phyloP scores from a whole-genome alignment of 1,284 basidiomycete genomes.

The Uromyces viciae-fabae region DNA sequence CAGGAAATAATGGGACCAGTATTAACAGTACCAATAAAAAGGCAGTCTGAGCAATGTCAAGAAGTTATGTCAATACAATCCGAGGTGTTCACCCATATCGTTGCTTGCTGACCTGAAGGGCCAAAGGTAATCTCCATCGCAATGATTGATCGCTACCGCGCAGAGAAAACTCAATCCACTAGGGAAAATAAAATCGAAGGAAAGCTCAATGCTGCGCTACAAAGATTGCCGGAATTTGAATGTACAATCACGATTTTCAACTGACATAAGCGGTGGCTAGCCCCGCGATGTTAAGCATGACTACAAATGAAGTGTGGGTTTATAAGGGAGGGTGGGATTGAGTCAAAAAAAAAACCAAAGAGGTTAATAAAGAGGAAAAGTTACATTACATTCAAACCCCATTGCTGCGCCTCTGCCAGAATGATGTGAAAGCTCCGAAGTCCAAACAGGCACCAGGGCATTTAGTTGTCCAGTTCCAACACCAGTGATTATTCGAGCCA shows the following conservation, averaged over 20 bases:
- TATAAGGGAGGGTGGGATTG: background rate
- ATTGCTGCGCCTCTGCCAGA: conserved; percentile 50
- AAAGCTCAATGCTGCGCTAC: background rate
- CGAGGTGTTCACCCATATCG: background rate
- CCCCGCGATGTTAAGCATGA: conserved; percentile 48
- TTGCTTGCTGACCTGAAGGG: conserved; percentile 48
- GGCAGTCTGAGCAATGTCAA: conserved; percentile 45
- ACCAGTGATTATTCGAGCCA: conserved; percentile 50
- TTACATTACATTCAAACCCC: conserved; percentile 48
- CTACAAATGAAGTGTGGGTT: background rate
- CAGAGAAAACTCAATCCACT: conserved; percentile 44
- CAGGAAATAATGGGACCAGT: conserved; percentile 49
- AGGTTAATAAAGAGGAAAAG: background rate
- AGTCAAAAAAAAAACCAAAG: background rate
- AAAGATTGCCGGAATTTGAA: background rate
- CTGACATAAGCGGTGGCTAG: conserved; percentile 48
- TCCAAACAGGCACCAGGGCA: conserved; percentile 52
- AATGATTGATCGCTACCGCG: conserved; percentile 46
- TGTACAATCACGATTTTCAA: background rate
- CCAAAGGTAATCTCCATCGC: conserved; percentile 45
- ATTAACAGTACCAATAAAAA: conserved; percentile 49
- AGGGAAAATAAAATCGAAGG: conserved; percentile 26
- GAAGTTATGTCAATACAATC: conserved; percentile 2
- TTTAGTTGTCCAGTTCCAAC: conserved; percentile 53
- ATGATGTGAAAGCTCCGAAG: conserved; percentile 51